These are phyloP conservation scores for Chondrus crispus DNA, from an alignment of 23 red algal species.

Conservation along the genomic window DNA sequence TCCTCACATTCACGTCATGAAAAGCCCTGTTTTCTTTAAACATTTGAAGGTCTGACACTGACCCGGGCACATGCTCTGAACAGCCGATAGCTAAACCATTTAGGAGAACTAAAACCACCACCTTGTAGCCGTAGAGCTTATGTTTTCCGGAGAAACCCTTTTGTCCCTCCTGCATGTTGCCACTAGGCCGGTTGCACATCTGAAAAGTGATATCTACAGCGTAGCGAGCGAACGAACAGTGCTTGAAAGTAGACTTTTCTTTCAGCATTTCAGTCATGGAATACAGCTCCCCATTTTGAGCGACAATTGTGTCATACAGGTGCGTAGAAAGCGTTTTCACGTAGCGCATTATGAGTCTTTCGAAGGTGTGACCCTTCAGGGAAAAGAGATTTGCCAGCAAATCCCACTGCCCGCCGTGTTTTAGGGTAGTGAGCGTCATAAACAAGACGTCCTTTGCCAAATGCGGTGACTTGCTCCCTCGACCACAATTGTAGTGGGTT, in stretches of 20 bases:
- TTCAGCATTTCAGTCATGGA: background rate
- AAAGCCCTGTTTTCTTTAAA: too few relatives aligned
- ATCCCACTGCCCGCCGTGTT: background rate
- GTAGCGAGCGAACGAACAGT: background rate
- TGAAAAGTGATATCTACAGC: conserved; percentile 2
- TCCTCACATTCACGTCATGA: too few relatives aligned
- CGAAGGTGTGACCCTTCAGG: background rate
- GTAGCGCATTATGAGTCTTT: background rate
- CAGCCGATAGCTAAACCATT: too few relatives aligned
- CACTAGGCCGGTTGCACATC: background rate
- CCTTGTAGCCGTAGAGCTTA: background rate
- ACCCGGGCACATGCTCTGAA: too few relatives aligned
- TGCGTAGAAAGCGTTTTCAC: background rate
- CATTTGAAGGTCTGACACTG: too few relatives aligned
- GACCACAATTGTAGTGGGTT: background rate
- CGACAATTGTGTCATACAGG: background rate
- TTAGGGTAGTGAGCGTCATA: background rate
- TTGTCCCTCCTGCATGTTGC: background rate
- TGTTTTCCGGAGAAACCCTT: background rate
- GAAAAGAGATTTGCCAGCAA: background rate
- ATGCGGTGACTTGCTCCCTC: background rate
- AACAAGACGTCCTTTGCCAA: background rate
- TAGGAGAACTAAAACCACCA: background rate
- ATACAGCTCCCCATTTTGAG: background rate
- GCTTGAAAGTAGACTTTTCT: background rate